Conservation (phyloP, 2,329 filamentous ascomycete species). For the Pseudonectria buxi region DNA sequence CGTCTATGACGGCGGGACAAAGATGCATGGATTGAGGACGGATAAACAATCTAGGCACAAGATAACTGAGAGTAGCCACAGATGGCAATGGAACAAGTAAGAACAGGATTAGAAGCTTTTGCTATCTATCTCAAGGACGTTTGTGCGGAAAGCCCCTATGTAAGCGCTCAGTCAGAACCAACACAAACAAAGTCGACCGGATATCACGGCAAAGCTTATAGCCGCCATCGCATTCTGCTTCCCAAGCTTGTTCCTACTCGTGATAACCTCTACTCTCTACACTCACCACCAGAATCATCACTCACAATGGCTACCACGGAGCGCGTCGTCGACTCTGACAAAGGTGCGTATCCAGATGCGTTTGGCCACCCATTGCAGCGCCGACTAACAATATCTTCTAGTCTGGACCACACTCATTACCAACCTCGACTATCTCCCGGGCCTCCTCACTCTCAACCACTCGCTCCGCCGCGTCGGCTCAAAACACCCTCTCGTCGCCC, state of each 20-base stretch:
- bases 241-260: no score
- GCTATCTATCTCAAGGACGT: no score
- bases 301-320: conserved; percentile 19
- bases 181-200: no score
- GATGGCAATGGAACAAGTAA: no score
- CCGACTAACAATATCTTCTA: conserved; percentile 27
- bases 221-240: background rate
- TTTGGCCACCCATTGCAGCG: background rate
- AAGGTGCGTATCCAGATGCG: conserved; percentile 20
- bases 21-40: no score
- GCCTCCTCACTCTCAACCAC: conserved; percentile 74
- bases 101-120: no score
- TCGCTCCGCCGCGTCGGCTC: conserved; percentile 60
- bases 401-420: conserved; percentile 88
- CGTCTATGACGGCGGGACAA: no score
- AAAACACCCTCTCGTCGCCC: conserved; percentile 70
- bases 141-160: no score
- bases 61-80: no score
- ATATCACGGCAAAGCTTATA: no score
- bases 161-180: no score
- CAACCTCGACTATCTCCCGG: conserved; percentile 73
- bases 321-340: conserved; percentile 33
- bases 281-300: background rate
- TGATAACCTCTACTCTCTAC: conserved; percentile 1
- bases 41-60: no score